These are phyloP conservation scores for Leccinum disarticulatum DNA, from an alignment of 768 basidiomycete genomes.

Conservation along the genomic window DNA sequence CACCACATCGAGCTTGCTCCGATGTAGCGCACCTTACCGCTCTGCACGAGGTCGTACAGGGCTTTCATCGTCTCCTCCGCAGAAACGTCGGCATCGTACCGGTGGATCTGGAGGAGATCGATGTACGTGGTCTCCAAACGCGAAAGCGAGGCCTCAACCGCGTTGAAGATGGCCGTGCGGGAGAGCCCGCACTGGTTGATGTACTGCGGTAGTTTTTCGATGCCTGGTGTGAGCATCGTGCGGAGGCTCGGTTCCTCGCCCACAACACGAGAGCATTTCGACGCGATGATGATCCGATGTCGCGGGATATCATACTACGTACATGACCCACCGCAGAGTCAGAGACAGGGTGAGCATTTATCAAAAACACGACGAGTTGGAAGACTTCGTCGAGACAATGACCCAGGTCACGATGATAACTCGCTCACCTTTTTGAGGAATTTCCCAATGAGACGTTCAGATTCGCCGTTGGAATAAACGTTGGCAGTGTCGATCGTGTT, in stretches of 20 bases:
- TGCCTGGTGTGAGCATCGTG: not conserved
- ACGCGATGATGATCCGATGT: constrained; percentile 31
- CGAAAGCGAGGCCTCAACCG: constrained; percentile 36
- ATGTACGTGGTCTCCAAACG: constrained; percentile 40
- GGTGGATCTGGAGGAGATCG: constrained; percentile 47
- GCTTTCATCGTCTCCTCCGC: constrained; percentile 50
- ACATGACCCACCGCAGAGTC: not conserved
- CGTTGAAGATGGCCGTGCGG: constrained; percentile 38
- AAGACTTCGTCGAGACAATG: not conserved
- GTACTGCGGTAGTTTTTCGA: constrained; percentile 17
- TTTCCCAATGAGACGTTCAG: constrained; percentile 37
- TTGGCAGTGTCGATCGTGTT: constrained; percentile 41
- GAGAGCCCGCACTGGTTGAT: constrained; percentile 36
- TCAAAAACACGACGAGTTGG: not conserved
- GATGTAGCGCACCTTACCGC: constrained; percentile 52
- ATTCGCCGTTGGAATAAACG: constrained; percentile 33
- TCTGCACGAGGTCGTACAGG: constrained; percentile 47
- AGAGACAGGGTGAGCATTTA: not conserved
- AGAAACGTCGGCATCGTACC: constrained; percentile 38
- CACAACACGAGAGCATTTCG: constrained; percentile 28
- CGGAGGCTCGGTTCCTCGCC: constrained; percentile 1
- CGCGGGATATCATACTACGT: constrained; percentile 34
- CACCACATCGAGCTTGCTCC: constrained; percentile 47
- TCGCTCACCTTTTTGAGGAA: constrained; percentile 35
- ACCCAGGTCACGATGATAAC: constrained; percentile 18